Percentiles rank a stretch among this genome's conserved stretches.
Evolutionary conservation across 331 rosid genomes (phyloP).

Genomic region (Malus hybrid): DNA sequence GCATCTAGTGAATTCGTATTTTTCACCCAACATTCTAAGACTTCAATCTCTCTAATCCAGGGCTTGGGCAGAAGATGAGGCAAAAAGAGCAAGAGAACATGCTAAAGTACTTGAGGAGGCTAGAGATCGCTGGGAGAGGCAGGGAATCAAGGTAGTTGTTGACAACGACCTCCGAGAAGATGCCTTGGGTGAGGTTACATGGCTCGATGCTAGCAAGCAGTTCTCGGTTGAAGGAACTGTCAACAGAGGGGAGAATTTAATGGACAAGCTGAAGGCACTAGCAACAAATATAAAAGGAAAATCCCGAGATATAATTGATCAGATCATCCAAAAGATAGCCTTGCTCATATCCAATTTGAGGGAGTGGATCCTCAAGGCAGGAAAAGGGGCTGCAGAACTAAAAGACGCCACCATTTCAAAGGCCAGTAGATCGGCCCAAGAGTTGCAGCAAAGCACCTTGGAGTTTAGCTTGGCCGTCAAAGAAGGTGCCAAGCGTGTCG

Average conservation of each 20-base stretch:
- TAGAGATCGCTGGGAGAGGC: conserved; percentile 92
- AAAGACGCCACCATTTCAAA: conserved; percentile 37
- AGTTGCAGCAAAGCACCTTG: conserved; percentile 51
- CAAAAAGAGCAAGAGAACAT: conserved; percentile 87
- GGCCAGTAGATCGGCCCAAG: conserved; percentile 48
- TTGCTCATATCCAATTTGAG: conserved; percentile 47
- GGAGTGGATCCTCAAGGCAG: conserved; percentile 48
- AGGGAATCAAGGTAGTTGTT: conserved; percentile 88
- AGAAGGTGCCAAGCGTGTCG: conserved; percentile 76
- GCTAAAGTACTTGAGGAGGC: conserved; percentile 91
- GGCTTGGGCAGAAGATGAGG: conserved; percentile 99
- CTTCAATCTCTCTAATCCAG: conserved; percentile 22
- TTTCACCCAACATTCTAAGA: background rate
- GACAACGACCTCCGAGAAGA: conserved; percentile 79
- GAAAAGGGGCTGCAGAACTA: conserved; percentile 46
- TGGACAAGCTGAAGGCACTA: conserved; percentile 63
- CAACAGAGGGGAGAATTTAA: conserved; percentile 56
- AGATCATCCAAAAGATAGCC: conserved; percentile 48
- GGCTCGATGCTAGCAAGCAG: conserved; percentile 72
- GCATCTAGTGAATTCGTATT: background rate
- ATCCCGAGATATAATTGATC: conserved; percentile 49
- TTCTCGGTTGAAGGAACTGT: conserved; percentile 59
- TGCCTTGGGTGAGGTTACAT: conserved; percentile 61
- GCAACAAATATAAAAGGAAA: conserved; percentile 54
- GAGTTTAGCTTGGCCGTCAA: conserved; percentile 48